phyloP scores from a whole-genome alignment of 2,329 filamentous ascomycete species.

The Fusarium buharicum region DNA sequence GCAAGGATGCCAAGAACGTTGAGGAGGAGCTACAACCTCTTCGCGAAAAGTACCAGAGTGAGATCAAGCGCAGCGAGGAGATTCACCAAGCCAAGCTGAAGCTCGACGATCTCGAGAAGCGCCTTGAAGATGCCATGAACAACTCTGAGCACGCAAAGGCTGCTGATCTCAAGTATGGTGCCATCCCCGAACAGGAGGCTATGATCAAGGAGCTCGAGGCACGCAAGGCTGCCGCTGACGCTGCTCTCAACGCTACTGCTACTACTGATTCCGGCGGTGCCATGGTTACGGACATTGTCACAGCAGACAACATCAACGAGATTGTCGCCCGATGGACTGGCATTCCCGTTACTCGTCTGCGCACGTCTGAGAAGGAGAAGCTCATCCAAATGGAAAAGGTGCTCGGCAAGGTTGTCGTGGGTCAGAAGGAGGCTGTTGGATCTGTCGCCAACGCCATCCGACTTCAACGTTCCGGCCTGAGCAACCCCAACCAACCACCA shows the following conservation, averaged over 20 bases:
- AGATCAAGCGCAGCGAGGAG: slow-evolving; percentile 89
- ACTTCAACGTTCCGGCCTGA: slow-evolving; percentile 91
- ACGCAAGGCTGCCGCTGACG: slow-evolving; percentile 82
- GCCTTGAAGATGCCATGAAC: slow-evolving; percentile 92
- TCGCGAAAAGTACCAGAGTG: slow-evolving; percentile 93
- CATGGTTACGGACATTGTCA: slow-evolving; percentile 91
- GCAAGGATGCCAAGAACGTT: slow-evolving; percentile 91
- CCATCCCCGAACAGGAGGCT: slow-evolving; percentile 89
- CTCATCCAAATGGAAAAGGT: slow-evolving; percentile 96
- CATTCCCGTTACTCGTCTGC: slow-evolving; percentile 93
- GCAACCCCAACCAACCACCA: slow-evolving; percentile 95
- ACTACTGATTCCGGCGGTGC: slow-evolving; percentile 71
- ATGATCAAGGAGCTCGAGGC: slow-evolving; percentile 84
- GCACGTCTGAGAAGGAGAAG: slow-evolving; percentile 97
- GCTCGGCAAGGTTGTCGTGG: slow-evolving; percentile 85
- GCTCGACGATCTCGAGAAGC: slow-evolving; percentile 89
- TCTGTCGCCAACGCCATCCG: slow-evolving; percentile 97
- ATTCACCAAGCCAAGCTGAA: slow-evolving; percentile 97
- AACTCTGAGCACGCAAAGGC: slow-evolving; percentile 85
- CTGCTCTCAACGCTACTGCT: slow-evolving; percentile 65
- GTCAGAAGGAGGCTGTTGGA: slow-evolving; percentile 91
- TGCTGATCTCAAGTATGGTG: slow-evolving; percentile 96
- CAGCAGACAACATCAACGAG: slow-evolving; percentile 98
- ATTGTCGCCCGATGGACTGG: slow-evolving; percentile 98
- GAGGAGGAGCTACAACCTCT: slow-evolving; percentile 92